Percentiles rank a stretch among this genome's conserved stretches.
Evolutionary conservation across 176 grass and related monocot genomes (phyloP).

Genomic region (Oryza longistaminata): DNA sequence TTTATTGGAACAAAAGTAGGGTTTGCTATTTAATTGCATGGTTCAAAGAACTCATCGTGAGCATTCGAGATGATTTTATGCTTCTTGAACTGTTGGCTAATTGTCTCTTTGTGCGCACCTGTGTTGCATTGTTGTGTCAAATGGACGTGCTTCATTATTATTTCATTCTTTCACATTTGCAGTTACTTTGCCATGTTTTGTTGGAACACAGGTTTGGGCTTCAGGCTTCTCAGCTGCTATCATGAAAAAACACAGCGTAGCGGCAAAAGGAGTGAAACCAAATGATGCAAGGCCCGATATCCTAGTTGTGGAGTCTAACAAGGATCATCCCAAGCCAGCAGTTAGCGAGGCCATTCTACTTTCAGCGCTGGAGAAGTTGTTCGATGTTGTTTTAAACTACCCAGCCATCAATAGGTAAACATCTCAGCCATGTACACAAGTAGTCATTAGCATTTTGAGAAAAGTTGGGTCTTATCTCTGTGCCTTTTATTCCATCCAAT

Average conservation of each 20-base stretch:
- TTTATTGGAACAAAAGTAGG: background rate
- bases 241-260: slow-evolving; percentile 77
- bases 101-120: background rate
- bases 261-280: slow-evolving; percentile 55
- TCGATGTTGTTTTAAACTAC: slow-evolving; percentile 66
- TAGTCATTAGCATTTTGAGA: slow-evolving; percentile 13
- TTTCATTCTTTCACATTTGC: background rate
- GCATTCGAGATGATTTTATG: slow-evolving; percentile 2
- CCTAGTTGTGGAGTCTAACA: slow-evolving; percentile 48
- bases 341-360: slow-evolving; percentile 61
- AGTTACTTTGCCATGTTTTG: background rate
- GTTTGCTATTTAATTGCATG: background rate
- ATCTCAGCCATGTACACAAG: background rate
- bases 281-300: slow-evolving; percentile 36
- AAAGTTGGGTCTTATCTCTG: background rate
- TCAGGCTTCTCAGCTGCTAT: slow-evolving; percentile 92
- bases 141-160: background rate
- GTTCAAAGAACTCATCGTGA: background rate
- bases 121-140: background rate
- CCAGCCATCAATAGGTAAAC: slow-evolving; percentile 78
- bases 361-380: slow-evolving; percentile 72
- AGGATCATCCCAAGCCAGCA: slow-evolving; percentile 48
- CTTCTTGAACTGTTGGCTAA: background rate
- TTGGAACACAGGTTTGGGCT: slow-evolving; percentile 73
- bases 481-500: slow-evolving; percentile 1